These are phyloP conservation scores for Leccinum pellstonianum DNA, from an alignment of 768 basidiomycete species.

Conservation along the genomic window DNA sequence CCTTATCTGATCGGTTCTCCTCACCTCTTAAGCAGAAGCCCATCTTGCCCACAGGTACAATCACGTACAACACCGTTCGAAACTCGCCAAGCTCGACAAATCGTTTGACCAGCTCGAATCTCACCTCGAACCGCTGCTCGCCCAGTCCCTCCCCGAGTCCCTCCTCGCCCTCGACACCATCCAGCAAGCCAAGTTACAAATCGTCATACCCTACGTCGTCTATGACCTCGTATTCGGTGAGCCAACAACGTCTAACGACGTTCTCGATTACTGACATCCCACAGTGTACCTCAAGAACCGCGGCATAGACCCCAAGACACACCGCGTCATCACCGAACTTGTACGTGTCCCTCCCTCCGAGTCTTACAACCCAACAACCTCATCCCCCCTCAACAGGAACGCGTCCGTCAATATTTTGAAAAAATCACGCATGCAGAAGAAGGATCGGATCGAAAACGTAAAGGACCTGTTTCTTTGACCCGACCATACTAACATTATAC, in stretches of 20 bases:
- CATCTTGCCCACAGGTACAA: constrained; percentile 87
- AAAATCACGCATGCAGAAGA: constrained; percentile 52
- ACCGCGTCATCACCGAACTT: constrained; percentile 69
- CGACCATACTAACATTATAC: too few relatives aligned
- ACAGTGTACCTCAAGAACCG: constrained; percentile 79
- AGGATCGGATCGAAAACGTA: constrained; percentile 52
- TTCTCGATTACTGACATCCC: constrained; percentile 34
- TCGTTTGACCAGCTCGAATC: constrained; percentile 12
- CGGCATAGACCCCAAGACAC: constrained; percentile 77
- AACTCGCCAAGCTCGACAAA: too few relatives aligned
- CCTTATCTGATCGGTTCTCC: background rate
- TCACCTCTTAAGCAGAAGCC: constrained; percentile 49
- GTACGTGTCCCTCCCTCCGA: constrained; percentile 15
- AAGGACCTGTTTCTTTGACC: too few relatives aligned
- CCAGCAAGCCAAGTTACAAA: constrained; percentile 81
- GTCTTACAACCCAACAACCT: too few relatives aligned
- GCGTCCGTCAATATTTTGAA: constrained; percentile 65
- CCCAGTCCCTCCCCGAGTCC: constrained; percentile 67
- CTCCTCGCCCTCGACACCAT: constrained; percentile 60
- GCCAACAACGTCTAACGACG: constrained; percentile 21
- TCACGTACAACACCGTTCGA: constrained; percentile 72
- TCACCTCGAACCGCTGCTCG: constrained; percentile 49
- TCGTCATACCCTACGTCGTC: constrained; percentile 74
- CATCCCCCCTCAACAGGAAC: constrained; percentile 40
- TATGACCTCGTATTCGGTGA: constrained; percentile 86